Evolutionary conservation across 805 yeast genomes (phyloP), one percentile per base, ranked within the genome.

Genomic region (Candida berthetii): DNA sequence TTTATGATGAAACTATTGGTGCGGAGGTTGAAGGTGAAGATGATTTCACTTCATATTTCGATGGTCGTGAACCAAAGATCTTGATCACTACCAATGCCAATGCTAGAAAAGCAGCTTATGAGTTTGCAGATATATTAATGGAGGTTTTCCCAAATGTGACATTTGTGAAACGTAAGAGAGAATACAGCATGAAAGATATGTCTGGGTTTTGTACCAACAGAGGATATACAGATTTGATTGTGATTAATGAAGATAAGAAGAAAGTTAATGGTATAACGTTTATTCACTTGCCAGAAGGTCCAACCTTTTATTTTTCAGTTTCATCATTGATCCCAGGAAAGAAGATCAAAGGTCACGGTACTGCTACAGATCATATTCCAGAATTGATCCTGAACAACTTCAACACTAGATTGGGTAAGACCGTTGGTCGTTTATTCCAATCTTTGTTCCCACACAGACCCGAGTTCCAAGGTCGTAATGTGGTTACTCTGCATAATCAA

Each of bases 391-490:
- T 93, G 59, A 93, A 93, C 62, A 93, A 93, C 63, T 93, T 93
- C 69, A 78, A 86, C 46, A 90, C 99, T 1, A 74, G 96, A 50
- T 71, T 93, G 47, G 99, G 99, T 63, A 82, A 85, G 57, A 86
- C 98, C 0, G 95, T 91, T 6, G 97, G 96, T 27, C 73, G 95
- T 44, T 65, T 93, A 47, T 93, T 93, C 66, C 97, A 90, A 61
- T 79, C 96, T 1, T 69, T 93, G 34, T 88, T 91, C 65, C 99
- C 99, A 9, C 90, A 85, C 45, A 76, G 77, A 45, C 99, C 99
- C 1, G 97, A 93, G 57, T 78, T 93, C 52, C 85, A 85, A 61
- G 99, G 99, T 24, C 76, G 99, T 55, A 97, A 93, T 60, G 99
- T 88, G 36, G 83, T 93, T 24, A 93, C 99, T 1, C 66, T 93